phyloP scores from a whole-genome alignment of 139 green algal species.

The Tetraselmis chui region DNA sequence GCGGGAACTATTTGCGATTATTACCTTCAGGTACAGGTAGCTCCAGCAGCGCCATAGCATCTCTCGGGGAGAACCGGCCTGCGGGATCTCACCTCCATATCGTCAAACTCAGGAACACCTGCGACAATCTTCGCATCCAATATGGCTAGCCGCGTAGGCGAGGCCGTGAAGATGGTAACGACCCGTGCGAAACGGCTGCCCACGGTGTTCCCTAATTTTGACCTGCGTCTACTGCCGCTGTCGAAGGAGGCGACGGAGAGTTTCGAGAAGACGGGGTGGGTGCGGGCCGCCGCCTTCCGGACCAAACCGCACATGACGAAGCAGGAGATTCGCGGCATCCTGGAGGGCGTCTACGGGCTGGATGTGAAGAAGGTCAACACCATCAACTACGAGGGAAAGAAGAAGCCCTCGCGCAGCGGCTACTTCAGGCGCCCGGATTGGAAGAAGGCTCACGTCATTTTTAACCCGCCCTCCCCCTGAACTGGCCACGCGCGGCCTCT shows the following conservation, averaged over 20 bases:
- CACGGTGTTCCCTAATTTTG: slow-evolving; percentile 52
- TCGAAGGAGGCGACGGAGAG: slow-evolving; percentile 37
- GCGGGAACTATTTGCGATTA: no score
- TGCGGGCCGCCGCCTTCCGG: slow-evolving; percentile 63
- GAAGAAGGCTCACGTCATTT: slow-evolving; percentile 90
- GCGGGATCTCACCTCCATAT: no score
- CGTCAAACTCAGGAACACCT: no score
- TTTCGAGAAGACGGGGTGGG: slow-evolving; percentile 59
- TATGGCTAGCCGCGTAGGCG: neutral
- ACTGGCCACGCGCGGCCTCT: no score
- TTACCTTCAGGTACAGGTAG: no score
- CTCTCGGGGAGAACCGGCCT: no score
- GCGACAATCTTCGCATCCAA: no score
- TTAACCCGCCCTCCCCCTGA: no score
- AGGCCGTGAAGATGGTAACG: neutral
- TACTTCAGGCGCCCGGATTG: slow-evolving; percentile 60
- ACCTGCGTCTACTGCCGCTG: slow-evolving; percentile 53
- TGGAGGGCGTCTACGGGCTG: slow-evolving; percentile 82
- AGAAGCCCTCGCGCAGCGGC: slow-evolving; percentile 54
- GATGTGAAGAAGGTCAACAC: slow-evolving; percentile 74
- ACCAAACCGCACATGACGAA: slow-evolving; percentile 74
- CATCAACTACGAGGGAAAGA: slow-evolving; percentile 83
- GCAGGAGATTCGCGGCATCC: slow-evolving; percentile 79
- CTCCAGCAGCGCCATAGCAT: no score
- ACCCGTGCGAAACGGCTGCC: slow-evolving; percentile 48